Percentiles rank a stretch among this genome's conserved stretches.
These are phyloP conservation scores for Singerocomus inundabilis DNA, from an alignment of 1,284 basidiomycete species.

Conservation along the genomic window DNA sequence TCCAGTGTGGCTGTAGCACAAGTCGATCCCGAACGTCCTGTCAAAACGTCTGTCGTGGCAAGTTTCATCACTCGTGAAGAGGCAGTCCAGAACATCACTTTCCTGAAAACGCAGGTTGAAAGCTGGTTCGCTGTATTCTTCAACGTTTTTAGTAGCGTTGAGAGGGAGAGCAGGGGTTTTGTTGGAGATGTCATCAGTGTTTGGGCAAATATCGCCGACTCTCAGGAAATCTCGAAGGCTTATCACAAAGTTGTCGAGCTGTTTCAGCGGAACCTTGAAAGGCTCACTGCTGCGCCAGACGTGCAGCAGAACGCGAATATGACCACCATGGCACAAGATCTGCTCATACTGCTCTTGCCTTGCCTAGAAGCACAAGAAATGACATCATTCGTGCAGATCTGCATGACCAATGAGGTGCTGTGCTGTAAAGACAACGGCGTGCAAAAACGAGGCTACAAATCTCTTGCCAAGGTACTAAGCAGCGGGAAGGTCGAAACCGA, in stretches of 20 bases:
- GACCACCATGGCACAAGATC: slow-evolving; percentile 80
- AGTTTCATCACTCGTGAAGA: slow-evolving; percentile 46
- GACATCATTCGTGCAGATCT: slow-evolving; percentile 62
- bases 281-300: slow-evolving; percentile 29
- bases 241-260: slow-evolving; percentile 79
- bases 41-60: slow-evolving; percentile 20
- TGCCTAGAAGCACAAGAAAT: slow-evolving; percentile 65
- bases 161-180: slow-evolving; percentile 72
- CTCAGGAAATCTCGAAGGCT: slow-evolving; percentile 74
- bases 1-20: slow-evolving; percentile 55
- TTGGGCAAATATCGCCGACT: slow-evolving; percentile 84
- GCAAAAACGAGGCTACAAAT: slow-evolving; percentile 95
- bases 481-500: slow-evolving; percentile 48
- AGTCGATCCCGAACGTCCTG: slow-evolving; percentile 32
- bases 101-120: slow-evolving; percentile 78
- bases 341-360: slow-evolving; percentile 85
- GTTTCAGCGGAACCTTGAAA: slow-evolving; percentile 70
- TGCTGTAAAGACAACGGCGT: slow-evolving; percentile 80
- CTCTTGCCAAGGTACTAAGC: slow-evolving; percentile 74
- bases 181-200: slow-evolving; percentile 87
- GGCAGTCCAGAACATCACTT: slow-evolving; percentile 68
- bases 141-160: slow-evolving; percentile 91
- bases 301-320: slow-evolving; percentile 38
- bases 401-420: slow-evolving; percentile 59
- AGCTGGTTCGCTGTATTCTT: slow-evolving; percentile 95